phyloP scores from a whole-genome alignment of 2,329 filamentous ascomycete species.

The Aspergillus fischeri region DNA sequence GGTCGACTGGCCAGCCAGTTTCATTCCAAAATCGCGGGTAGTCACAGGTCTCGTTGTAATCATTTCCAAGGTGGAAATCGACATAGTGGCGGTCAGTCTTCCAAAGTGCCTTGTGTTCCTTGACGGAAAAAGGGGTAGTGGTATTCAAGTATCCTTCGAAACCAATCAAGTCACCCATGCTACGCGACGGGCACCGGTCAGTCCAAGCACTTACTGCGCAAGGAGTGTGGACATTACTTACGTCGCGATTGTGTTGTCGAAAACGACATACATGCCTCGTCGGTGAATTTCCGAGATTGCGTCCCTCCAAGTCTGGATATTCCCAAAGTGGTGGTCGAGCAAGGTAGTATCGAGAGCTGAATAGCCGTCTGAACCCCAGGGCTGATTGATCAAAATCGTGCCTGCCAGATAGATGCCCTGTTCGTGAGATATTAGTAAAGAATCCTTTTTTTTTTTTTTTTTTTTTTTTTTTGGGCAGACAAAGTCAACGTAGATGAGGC shows the following conservation, averaged over 20 bases:
- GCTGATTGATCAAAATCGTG: slow-evolving; percentile 60
- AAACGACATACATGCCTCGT: slow-evolving; percentile 61
- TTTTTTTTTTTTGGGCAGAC: not conserved
- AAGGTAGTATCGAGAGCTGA: slow-evolving; percentile 59
- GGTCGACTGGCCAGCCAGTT: slow-evolving; percentile 49
- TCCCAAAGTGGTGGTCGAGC: slow-evolving; percentile 60
- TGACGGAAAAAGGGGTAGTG: slow-evolving; percentile 52
- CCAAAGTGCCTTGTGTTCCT: slow-evolving; percentile 57
- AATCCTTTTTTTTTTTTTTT: too few relatives aligned
- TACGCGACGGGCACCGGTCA: not conserved
- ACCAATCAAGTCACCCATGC: slow-evolving; percentile 58
- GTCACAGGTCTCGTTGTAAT: slow-evolving; percentile 50
- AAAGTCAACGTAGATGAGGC: not conserved
- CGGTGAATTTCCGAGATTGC: slow-evolving; percentile 58
- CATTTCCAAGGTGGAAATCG: slow-evolving; percentile 55
- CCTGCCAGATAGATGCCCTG: slow-evolving; percentile 60
- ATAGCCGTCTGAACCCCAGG: slow-evolving; percentile 61
- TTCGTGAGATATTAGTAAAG: slow-evolving; percentile 5
- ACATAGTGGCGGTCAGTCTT: slow-evolving; percentile 53
- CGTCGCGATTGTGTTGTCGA: slow-evolving; percentile 65
- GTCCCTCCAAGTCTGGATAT: slow-evolving; percentile 54
- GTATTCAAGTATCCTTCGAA: slow-evolving; percentile 59
- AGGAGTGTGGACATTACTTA: slow-evolving; percentile 27
- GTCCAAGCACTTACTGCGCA: not conserved
- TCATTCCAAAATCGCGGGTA: slow-evolving; percentile 62